Conservation (phyloP, 2,329 filamentous ascomycete species). For the Pseudomassariella vexata region DNA sequence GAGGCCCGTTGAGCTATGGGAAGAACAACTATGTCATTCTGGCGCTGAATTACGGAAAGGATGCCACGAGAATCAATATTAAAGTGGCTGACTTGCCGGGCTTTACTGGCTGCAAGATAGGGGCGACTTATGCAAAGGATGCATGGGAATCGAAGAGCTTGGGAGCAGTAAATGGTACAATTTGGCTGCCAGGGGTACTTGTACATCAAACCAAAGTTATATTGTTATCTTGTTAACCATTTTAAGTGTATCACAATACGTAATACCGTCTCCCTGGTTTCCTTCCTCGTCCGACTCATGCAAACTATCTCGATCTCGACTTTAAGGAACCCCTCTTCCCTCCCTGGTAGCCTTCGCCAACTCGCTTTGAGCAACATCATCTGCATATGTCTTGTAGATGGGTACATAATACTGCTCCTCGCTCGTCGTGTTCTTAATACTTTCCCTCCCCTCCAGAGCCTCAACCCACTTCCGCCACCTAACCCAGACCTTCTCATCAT, state of each 20-base stretch:
- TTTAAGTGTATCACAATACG: no score
- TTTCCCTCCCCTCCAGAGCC: constrained; percentile 41
- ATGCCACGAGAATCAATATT: constrained; percentile 7
- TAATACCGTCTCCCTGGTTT: no score
- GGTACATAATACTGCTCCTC: constrained; percentile 48
- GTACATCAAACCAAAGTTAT: constrained; percentile 5
- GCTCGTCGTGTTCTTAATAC: constrained; percentile 47
- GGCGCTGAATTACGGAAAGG: constrained; percentile 10
- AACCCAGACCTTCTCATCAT: constrained; percentile 43
- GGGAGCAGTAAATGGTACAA: background rate
- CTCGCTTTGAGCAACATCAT: constrained; percentile 36
- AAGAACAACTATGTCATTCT: constrained; percentile 7
- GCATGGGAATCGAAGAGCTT: background rate
- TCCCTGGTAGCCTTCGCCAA: constrained; percentile 38
- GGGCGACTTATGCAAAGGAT: background rate
- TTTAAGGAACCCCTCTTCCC: constrained; percentile 45
- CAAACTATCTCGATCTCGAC: no score
- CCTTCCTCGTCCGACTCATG: no score
- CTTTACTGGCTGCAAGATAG: background rate
- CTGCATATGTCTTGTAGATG: constrained; percentile 44
- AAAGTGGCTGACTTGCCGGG: constrained; percentile 2
- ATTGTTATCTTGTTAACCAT: constrained; percentile 3
- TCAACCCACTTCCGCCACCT: constrained; percentile 47
- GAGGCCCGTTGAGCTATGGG: constrained; percentile 11
- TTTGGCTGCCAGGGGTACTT: background rate